These are phyloP conservation scores for Daedaleopsis nitida DNA, from an alignment of 768 basidiomycete genomes.

Conservation along the genomic window DNA sequence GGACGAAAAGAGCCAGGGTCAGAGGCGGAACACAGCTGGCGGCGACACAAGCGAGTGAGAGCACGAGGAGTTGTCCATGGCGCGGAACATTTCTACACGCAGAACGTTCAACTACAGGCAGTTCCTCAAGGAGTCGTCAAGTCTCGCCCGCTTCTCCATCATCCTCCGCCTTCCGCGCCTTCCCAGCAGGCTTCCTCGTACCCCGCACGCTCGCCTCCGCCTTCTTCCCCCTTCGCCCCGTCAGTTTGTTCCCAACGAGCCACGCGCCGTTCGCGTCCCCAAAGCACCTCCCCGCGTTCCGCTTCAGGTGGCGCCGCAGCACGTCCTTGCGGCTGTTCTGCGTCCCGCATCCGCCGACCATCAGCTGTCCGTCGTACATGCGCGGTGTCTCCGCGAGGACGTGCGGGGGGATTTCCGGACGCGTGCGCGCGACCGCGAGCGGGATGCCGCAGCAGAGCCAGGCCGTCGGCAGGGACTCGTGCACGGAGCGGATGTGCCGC, in stretches of 20 bases:
- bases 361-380: slow-evolving; percentile 15
- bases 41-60: no score
- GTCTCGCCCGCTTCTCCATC: no score
- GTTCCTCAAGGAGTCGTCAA: no score
- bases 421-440: not conserved
- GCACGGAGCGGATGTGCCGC: slow-evolving; percentile 1
- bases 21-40: no score
- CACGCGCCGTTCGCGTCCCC: not conserved
- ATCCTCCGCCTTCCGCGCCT: no score
- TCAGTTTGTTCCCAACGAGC: not conserved
- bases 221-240: no score
- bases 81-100: no score
- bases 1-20: no score
- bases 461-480: not conserved
- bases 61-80: no score
- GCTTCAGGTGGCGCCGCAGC: slow-evolving; percentile 17
- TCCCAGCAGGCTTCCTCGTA: no score
- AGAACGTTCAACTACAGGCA: no score
- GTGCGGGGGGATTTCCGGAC: not conserved
- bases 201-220: no score
- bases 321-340: slow-evolving; percentile 22
- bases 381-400: not conserved
- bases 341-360: slow-evolving; percentile 23
- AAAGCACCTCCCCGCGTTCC: not conserved
- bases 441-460: slow-evolving; percentile 5